Conservation (phyloP, 768 basidiomycete genomes). For the Clitopilus passeckerianus region DNA sequence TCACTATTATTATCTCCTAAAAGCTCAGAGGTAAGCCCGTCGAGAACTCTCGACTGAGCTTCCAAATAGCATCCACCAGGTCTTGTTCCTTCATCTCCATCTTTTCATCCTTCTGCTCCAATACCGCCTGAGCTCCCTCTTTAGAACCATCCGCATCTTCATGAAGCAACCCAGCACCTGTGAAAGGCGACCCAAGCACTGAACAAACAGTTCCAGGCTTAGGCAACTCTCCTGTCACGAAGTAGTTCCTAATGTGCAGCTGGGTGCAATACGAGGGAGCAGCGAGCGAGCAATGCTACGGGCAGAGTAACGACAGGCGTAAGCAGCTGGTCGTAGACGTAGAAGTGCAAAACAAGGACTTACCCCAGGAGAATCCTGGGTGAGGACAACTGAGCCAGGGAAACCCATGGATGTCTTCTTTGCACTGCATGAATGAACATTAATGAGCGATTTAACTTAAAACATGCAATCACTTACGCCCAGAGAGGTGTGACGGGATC, state of each 20-base stretch:
- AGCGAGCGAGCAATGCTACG: conserved; percentile 19
- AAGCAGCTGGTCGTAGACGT: background rate
- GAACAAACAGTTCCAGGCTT: conserved; percentile 33
- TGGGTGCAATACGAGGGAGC: conserved; percentile 20
- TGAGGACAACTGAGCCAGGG: conserved; percentile 32
- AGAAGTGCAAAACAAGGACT: conserved; percentile 6
- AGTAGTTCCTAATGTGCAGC: conserved; percentile 30
- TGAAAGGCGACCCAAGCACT: conserved; percentile 21
- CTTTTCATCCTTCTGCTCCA: background rate
- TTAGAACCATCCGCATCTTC: background rate
- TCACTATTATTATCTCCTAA: too few species aligned
- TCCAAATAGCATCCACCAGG: background rate
- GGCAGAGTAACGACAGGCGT: background rate
- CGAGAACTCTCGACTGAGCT: background rate
- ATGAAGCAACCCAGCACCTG: background rate
- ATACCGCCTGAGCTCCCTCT: background rate
- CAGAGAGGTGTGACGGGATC: conserved; percentile 21
- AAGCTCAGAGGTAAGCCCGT: background rate
- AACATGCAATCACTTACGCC: conserved; percentile 11
- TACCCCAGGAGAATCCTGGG: conserved; percentile 37
- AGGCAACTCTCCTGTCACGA: conserved; percentile 34
- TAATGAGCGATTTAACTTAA: background rate
- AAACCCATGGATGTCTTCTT: conserved; percentile 33
- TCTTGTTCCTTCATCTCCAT: background rate
- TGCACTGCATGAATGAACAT: conserved; percentile 20